Evolutionary conservation across 139 green algal species (phyloP), one percentile per base, ranked within the genome.

Genomic region (Chlorella sorokiniana): DNA sequence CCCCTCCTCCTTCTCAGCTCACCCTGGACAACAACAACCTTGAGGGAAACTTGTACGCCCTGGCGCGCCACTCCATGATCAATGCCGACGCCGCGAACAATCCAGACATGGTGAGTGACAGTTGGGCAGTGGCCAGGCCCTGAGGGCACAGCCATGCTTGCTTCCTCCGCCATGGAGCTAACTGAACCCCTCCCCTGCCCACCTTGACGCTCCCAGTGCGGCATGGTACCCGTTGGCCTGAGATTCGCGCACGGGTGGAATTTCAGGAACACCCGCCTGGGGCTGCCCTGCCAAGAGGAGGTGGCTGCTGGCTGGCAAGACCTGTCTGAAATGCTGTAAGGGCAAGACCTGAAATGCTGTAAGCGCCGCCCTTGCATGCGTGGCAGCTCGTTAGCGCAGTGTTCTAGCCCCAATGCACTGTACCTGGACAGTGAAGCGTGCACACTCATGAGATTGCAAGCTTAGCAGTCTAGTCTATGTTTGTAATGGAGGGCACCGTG

Each of bases 221-320:
- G 87, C 48, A 91, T 90, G 87, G 83, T 91, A 22, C 85, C 87
- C 6, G 51, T 78, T 35, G 70, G 78, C 31, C 41, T 90, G 22
- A 78, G 85, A 16, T 90, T 72, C 76, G 85, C 81, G 9, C 86
- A 91, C 70, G 82, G 82, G 59, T 91, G 86, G 68, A 90, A 91
- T 69, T 52, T 31, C 35, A 40, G 81, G 51, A 54, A 71, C 69
- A 90, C 86, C 16, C 22, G 29, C 0, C 78, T 91, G 59, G 86
- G 88, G 25, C 65, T 84, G 84, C 86, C 88, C 20, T 91, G 88
- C 81, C 75, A 73, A 25, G 81, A 85, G 45, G 84, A 88, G 59
- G 45, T 83, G 25, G 69, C 78, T 2, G 8, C 2, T 4, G 78
- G 78, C 35, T 83, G 65, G 78, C 16, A 20, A 7, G 78, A 83